Evolutionary conservation across 2,329 filamentous ascomycete species (phyloP), one percentile per base, ranked within the genome.

Genomic region (Penicillium sp.): DNA sequence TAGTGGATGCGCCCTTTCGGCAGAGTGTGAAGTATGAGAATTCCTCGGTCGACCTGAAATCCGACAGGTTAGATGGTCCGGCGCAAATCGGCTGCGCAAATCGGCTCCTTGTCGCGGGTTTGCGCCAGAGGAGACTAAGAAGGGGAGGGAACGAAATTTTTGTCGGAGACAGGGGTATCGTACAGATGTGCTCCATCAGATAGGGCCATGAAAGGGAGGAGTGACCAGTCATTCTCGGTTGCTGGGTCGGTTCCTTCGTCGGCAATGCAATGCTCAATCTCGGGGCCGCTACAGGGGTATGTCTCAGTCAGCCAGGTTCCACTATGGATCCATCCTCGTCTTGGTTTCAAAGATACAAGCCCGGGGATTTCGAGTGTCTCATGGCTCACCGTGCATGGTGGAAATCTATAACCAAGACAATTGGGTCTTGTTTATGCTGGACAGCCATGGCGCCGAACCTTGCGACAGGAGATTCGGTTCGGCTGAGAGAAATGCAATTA

Each of bases 1-100:
- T 58, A 2, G 68, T 68, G 1, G 72, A 52, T 10, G 77, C 78
- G 47, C 73, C 73, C 60, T 78, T 77, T 53, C 86, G 85, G 58
- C 91, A 83, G 51, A 99, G 86, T 9, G 93, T 97, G 75, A 99
- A 99, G 79, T 99, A 99, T 51, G 93, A 97, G 80, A 97, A 99
- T 78, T 97, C 94, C 78, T 99, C 94, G 57, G 89, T 89, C 23
- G 90, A 88, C 41, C 59, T 65, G 60, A 44, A 43, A 47, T 48
- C 55, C 25, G 51, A 59, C 31, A 21, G n/a, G 53, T 38, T 48
- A 51, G 27, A 55, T 55, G n/a, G 19, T n/a, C 21, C 47, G 50
- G 31, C 43, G 23, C 43, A 44, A 38, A 48, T 27, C 41, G 49
- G 36, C 33, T 54, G n/a, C n/a, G n/a, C n/a, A n/a, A n/a, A n/a